phyloP scores from a whole-genome alignment of 2,329 filamentous ascomycete genomes.

The Lecanicillium sp. region DNA sequence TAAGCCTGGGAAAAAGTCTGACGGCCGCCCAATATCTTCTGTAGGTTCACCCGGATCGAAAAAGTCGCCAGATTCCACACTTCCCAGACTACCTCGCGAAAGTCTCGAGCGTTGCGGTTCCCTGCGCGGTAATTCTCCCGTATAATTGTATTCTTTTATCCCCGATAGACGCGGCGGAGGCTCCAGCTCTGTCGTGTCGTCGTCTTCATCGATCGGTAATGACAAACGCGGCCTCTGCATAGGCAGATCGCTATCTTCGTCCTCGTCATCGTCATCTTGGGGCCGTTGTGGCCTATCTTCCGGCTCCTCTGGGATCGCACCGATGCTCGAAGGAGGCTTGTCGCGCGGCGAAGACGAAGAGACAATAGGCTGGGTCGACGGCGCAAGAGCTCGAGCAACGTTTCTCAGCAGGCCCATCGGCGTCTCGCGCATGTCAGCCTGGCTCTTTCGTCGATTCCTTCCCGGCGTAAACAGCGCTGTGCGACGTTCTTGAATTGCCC shows the following conservation, averaged over 20 bases:
- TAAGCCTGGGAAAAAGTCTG: constrained; percentile 44
- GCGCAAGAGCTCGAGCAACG: constrained; percentile 46
- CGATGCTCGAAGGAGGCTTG: constrained; percentile 7
- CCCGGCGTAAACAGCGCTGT: constrained; percentile 53
- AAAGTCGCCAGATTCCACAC: constrained; percentile 45
- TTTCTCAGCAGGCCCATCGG: constrained; percentile 44
- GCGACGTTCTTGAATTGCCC: constrained; percentile 50
- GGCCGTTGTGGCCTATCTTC: constrained; percentile 8
- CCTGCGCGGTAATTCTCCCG: constrained; percentile 50
- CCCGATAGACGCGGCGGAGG: constrained; percentile 41
- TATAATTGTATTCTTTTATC: constrained; percentile 23
- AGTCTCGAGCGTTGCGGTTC: constrained; percentile 30
- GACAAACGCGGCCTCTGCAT: constrained; percentile 15
- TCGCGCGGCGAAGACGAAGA: constrained; percentile 35
- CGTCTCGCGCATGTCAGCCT: constrained; percentile 47
- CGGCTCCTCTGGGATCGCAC: constrained; percentile 15
- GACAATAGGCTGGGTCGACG: constrained; percentile 32
- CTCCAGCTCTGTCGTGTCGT: constrained; percentile 7
- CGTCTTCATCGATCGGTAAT: constrained; percentile 1
- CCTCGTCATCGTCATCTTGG: constrained; percentile 28
- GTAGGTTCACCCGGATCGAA: constrained; percentile 28
- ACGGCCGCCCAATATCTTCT: constrained; percentile 35
- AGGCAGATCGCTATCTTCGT: constrained; percentile 42
- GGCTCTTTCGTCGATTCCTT: constrained; percentile 47
- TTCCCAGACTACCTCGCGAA: constrained; percentile 46